Evolutionary conservation across 2,329 filamentous ascomycete genomes (phyloP), one percentile per base, ranked within the genome.

Genomic region (Conoideocrella luteorostrata): DNA sequence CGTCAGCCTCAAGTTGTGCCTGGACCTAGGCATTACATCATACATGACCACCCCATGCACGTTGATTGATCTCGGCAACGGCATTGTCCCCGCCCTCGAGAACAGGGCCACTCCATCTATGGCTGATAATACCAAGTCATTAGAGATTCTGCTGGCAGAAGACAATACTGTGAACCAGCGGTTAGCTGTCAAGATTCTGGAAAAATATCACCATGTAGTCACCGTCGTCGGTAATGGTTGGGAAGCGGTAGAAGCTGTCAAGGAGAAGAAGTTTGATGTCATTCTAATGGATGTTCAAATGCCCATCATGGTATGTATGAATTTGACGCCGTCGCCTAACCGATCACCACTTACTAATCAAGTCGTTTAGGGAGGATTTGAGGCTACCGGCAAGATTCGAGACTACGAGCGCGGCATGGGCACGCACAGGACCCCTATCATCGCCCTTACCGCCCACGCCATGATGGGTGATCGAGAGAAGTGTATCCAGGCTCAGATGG

Each of bases 261-360:
- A 94, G 73, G 80, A 84, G 61, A 91, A 86, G 68, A 85, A 88
- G 61, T 98, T 94, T 62, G 93, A 98, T 63, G 88, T 95, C 49
- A 93, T 98, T 51, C 76, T 98, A 39, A 98, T 98, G 93, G 93
- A 98, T 61, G 93, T 98, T 15, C 93, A 97, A 63, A 98, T 98
- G 93, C 93, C 93, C n/a, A 86, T 97, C 57, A 97, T 97, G 90
- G 83, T 86, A 68, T 22, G 28, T 41, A n/a, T n/a, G n/a, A n/a
- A n/a, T 13, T 24, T 13, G 2, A 30, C 13, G 21, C n/a, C 34
- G 7, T 20, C 15, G 36, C 15, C 17, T n/a, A n/a, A n/a, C n/a
- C n/a, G n/a, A n/a, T n/a, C n/a, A n/a, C n/a, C n/a, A n/a, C 21
- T 39, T 42, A 47, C 65, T 76, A 61, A 77, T 58, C 6, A n/a